Evolutionary conservation across 2,329 filamentous ascomycete species (phyloP), one percentile per base, ranked within the genome.

Genomic region (Nemania sp.): DNA sequence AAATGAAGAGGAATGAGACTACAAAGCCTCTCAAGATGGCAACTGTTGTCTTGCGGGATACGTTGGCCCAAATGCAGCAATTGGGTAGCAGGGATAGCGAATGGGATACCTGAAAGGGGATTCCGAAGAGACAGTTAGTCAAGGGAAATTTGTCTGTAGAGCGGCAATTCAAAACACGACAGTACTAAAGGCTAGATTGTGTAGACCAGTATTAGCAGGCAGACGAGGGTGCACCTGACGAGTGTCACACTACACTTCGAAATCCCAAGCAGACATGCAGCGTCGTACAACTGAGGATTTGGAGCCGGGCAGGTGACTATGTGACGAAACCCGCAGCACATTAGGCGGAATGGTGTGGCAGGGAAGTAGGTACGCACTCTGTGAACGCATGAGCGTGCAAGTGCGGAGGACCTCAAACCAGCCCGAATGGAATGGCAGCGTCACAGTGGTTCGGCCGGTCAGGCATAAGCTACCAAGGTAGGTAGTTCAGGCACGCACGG

Each of bases 341-440:
- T 58, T 59, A 59, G 54, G 56, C 56, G 57, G 59, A 57, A 52
- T 44, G 43, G 52, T 31, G 54, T 43, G 34, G 47, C 12, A 51
- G 33, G 40, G 42, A 51, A 23, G 19, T 34, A 42, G n/a, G n/a
- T n/a, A n/a, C n/a, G n/a, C n/a, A n/a, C n/a, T n/a, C n/a, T 48
- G 49, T 50, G 43, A 47, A 45, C 37, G 43, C 43, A 45, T 36
- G 44, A 58, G 41, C 51, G 44, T 30, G 46, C 55, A 49, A 24
- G 43, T 50, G 44, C 49, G 42, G 46, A 44, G 36, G n/a, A n/a
- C n/a, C n/a, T n/a, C n/a, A 34, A 30, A 43, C 39, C 12, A 37
- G 37, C 42, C 22, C 43, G 57, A 52, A 11, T 30, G 40, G 14
- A 23, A 36, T 12, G 12, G 15, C 20, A 57, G 54, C 42, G 54